These are phyloP conservation scores for Agarophyton chilense DNA, from an alignment of 23 red algal species.

Conservation along the genomic window DNA sequence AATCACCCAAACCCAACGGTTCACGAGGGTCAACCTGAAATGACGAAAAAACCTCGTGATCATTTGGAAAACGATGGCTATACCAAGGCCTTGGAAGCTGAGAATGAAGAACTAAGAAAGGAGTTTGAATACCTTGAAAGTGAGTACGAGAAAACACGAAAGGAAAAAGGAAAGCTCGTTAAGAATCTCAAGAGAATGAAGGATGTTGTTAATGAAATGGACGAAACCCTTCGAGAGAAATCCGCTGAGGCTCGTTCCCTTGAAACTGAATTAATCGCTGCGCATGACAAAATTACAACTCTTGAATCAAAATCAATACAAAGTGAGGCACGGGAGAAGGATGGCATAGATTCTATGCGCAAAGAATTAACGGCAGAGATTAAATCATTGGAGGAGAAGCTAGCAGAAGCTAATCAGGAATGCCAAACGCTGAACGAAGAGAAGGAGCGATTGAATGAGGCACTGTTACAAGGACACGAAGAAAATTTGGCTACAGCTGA, in stretches of 20 bases:
- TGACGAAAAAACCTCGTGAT: neutral
- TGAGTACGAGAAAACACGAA: constrained; percentile 45
- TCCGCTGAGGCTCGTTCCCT: constrained; percentile 35
- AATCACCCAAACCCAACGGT: neutral
- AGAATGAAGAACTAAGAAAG: constrained; percentile 62
- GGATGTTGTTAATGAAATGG: constrained; percentile 52
- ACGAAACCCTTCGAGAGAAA: constrained; percentile 65
- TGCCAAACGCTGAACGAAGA: constrained; percentile 25
- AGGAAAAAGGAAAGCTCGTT: constrained; percentile 58
- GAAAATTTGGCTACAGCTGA: constrained; percentile 61
- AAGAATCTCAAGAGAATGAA: constrained; percentile 76
- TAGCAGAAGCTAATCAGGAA: constrained; percentile 14
- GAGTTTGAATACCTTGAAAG: constrained; percentile 66
- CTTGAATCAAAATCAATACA: constrained; percentile 23
- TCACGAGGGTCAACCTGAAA: neutral
- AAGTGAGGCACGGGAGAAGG: constrained; percentile 33
- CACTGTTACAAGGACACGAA: constrained; percentile 54
- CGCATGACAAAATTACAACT: constrained; percentile 38
- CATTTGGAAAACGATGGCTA: neutral
- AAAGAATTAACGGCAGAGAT: constrained; percentile 44
- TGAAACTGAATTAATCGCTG: constrained; percentile 25
- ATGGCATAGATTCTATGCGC: constrained; percentile 48
- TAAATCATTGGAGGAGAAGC: constrained; percentile 22
- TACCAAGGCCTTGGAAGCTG: constrained; percentile 27
- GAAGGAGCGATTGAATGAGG: constrained; percentile 54